Base-by-base conservation (phyloP, 441 rosid species). In the Raphanus hybrid region DNA sequence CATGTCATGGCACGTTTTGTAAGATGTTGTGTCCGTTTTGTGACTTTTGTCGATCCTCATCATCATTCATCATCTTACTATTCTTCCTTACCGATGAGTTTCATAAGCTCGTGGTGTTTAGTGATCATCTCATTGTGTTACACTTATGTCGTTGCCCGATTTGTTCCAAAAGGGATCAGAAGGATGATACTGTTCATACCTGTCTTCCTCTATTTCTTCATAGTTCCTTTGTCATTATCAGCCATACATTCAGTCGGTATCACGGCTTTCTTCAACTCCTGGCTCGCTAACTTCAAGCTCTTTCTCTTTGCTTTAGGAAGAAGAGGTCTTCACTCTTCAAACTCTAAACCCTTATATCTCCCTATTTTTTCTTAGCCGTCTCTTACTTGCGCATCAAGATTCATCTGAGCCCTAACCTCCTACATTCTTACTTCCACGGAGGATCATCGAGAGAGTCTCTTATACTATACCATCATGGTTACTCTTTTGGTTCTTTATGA, bases 321-420 rank as follows among this genome's bases (percentile, higher is more conserved):
- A 2, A 69, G 75, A 2, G 91, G 90, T 57, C 87, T 88, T 69
- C 75, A 88, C 32, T 75, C 64, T 48, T 72, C 86, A 35, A 15
- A 45, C 15, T 54, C 79, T 27, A 35, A 79, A 14, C 39, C 78
- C 0, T 10, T 83, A 50, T 79, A 92, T 70, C 84, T 88, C 1
- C 85, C 77, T 12, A 43, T 77, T 23, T 77, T 23, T 91, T 88
- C 68, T 5, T 86, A n/a, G 75, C 79, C 0, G 52, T 88, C 20
- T 81, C 89, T 78, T 82, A 84, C 78, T 77, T 91, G 4, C 93
- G 92, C 55, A 84, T 91, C 84, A 88, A 87, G 69, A 67, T 88
- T 75, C 86, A 64, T 43, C 70, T 41, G 14, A 74, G 11, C 48
- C 64, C 80, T 37, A 62, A 71, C 48, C 57, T 11, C 60, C 43